Percentiles rank a stretch among this genome's conserved stretches.
phyloP scores from a whole-genome alignment of 352 stramenopile species.

The Pythium aphanidermatum region DNA sequence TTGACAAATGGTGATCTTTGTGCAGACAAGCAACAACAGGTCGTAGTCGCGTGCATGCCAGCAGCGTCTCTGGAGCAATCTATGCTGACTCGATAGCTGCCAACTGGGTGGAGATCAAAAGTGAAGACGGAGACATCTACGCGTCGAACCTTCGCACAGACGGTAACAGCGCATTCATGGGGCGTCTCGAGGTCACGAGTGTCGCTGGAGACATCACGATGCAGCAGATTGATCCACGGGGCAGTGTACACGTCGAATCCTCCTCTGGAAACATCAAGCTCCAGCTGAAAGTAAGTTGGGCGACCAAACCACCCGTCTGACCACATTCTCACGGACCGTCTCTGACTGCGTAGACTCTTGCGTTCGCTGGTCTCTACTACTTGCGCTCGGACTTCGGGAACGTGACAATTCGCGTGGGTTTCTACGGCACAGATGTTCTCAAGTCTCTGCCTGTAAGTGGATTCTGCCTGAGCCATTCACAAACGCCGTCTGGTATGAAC shows the following conservation, averaged over 20 bases:
- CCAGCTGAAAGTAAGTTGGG: constrained; percentile 36
- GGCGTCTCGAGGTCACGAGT: constrained; percentile 53
- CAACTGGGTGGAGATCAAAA: constrained; percentile 58
- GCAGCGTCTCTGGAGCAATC: constrained; percentile 44
- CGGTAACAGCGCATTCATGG: constrained; percentile 63
- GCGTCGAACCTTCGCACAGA: constrained; percentile 30
- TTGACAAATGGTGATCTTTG: background rate
- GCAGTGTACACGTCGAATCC: constrained; percentile 60
- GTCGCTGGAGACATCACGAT: constrained; percentile 53
- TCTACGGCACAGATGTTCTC: constrained; percentile 48
- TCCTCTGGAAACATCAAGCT: constrained; percentile 54
- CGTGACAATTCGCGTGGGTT: constrained; percentile 48
- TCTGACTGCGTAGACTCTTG: constrained; percentile 25
- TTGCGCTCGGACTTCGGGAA: constrained; percentile 53
- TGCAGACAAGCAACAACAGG: constrained; percentile 38
- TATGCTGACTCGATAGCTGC: constrained; percentile 30
- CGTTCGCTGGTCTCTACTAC: constrained; percentile 62
- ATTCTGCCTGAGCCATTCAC: too few species aligned
- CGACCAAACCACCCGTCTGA: too few species aligned
- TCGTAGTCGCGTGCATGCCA: constrained; percentile 39
- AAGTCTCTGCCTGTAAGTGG: constrained; percentile 25
- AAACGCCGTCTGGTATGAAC: too few species aligned
- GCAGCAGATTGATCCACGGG: constrained; percentile 37
- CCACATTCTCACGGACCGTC: background rate
- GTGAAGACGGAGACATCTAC: constrained; percentile 35